Evolutionary conservation across 2,329 filamentous ascomycete genomes (phyloP).

Genomic region (Xylogone sp.): DNA sequence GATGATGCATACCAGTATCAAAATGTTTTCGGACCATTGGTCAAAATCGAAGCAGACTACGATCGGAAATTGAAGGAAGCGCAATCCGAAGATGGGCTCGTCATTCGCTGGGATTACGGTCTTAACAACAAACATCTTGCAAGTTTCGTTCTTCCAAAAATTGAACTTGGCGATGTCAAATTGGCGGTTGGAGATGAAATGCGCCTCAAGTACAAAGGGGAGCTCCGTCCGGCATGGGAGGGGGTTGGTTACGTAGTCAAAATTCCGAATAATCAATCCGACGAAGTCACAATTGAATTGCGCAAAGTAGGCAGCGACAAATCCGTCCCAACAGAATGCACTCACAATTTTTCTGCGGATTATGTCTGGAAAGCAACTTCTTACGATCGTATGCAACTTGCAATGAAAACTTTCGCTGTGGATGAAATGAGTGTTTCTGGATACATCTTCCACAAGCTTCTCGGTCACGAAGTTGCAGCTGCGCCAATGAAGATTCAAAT

Average conservation of each 20-base stretch:
- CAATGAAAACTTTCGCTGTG: conserved; percentile 98
- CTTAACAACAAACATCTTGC: conserved; percentile 97
- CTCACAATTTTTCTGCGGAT: conserved; percentile 96
- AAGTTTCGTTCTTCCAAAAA: conserved; percentile 92
- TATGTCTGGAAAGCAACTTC: conserved; percentile 99
- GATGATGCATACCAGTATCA: conserved; percentile 98
- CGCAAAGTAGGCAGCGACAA: conserved; percentile 95
- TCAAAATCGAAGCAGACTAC: conserved; percentile 99
- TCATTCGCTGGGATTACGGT: conserved; percentile 91
- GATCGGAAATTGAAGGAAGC: conserved; percentile 98
- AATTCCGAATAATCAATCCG: conserved; percentile 98
- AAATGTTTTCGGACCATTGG: conserved; percentile 94
- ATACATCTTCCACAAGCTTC: conserved; percentile 95
- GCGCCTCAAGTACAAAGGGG: conserved; percentile 93
- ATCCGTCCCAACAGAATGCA: conserved; percentile 90
- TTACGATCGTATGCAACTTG: conserved; percentile 97
- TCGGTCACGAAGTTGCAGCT: conserved; percentile 91
- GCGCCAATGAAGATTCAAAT: conserved; percentile 94
- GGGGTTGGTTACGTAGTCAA: conserved; percentile 99
- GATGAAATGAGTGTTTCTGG: conserved; percentile 98
- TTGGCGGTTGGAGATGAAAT: conserved; percentile 97
- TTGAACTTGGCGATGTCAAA: conserved; percentile 96
- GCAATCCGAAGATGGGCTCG: conserved; percentile 92
- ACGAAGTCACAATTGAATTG: conserved; percentile 93
- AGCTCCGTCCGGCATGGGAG: conserved; percentile 89